phyloP scores from a whole-genome alignment of 495 filamentous ascomycete genomes.

The Penicillium parvum region DNA sequence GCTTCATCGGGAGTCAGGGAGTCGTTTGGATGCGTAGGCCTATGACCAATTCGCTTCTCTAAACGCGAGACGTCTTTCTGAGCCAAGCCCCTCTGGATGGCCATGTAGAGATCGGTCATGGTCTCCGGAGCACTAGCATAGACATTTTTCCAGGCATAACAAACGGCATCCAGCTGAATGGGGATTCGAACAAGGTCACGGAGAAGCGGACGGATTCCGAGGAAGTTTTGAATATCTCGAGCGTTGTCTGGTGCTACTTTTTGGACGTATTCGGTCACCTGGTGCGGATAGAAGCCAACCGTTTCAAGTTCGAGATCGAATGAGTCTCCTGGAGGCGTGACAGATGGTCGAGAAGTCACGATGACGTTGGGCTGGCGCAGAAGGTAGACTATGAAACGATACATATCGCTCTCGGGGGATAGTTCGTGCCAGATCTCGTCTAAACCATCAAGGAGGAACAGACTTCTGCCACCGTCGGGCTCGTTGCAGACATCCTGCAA shows the following conservation, averaged over 20 bases:
- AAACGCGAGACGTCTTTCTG: conserved; percentile 36
- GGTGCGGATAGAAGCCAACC: conserved; percentile 10
- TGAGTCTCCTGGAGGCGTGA: neutral
- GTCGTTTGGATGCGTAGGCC: neutral
- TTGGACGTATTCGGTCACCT: conserved; percentile 12
- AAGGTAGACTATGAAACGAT: conserved; percentile 16
- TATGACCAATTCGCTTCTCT: conserved; percentile 14
- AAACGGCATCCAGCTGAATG: conserved; percentile 45
- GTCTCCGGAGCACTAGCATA: conserved; percentile 13
- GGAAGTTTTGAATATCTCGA: conserved; percentile 29
- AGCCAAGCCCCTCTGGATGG: conserved; percentile 34
- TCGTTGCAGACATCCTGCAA: neutral
- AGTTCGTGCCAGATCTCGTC: conserved; percentile 37
- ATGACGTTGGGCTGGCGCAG: conserved; percentile 29
- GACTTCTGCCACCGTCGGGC: conserved; percentile 9
- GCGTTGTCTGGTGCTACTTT: conserved; percentile 25
- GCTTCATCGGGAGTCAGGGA: neutral
- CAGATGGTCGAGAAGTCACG: conserved; percentile 15
- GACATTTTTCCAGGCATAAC: conserved; percentile 32
- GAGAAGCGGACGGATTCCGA: conserved; percentile 29
- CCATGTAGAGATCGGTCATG: conserved; percentile 41
- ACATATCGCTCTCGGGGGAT: conserved; percentile 10
- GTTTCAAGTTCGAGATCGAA: conserved; percentile 19
- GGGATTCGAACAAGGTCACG: conserved; percentile 40
- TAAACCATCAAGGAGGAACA: conserved; percentile 39